Base-by-base conservation (phyloP, 768 basidiomycete species). In the Daedaleopsis sinensis region DNA sequence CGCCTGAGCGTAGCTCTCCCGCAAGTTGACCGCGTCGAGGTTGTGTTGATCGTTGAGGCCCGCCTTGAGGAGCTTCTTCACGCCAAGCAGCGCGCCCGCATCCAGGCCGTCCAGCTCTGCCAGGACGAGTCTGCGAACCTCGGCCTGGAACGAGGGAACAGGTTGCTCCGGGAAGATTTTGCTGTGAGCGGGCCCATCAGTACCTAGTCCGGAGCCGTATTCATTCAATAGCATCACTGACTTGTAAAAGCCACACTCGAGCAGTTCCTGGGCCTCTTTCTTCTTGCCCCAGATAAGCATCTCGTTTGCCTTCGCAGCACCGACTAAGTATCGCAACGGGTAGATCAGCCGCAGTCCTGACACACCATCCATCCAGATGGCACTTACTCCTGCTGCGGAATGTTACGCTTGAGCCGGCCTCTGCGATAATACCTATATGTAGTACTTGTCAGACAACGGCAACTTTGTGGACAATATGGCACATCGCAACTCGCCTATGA, bases 1-100 rank as follows among this genome's bases (percentile, higher is more conserved):
- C 3, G 87, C 88, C 74, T 90, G 89, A 12, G 84, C 86, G 68
- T 88, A 89, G 55, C 85, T 87, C 72, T 90, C 88, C 49, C 88
- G 79, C 15, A 89, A 76, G 65, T 88, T 88, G 12, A 84, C 83
- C 3, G 82, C 83, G 69, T 90, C 86, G 3, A 84, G 82, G 55
- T 84, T 74, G 49, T 87, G 87, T 71, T 82, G 86, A 66, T 89
- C 88, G 42, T 82, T 76, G 63, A 87, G 62, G 16, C 83, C 87
- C 8, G 78, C 76, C 55, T 77, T 80, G 42, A 90, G 79, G 23
- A 89, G 79, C 16, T 71, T 72, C 70, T 84, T 87, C 38, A 84
- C 79, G 4, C 71, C 69, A 13, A 88, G 73, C 6, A 89, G 57
- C 9, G 89, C 83, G 1, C 76, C 71, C 11, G 76, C 82, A 62